Evolutionary conservation across 1,284 basidiomycete genomes (phyloP), one percentile per base, ranked within the genome.

Genomic region (Fistulinella cinereoalba): DNA sequence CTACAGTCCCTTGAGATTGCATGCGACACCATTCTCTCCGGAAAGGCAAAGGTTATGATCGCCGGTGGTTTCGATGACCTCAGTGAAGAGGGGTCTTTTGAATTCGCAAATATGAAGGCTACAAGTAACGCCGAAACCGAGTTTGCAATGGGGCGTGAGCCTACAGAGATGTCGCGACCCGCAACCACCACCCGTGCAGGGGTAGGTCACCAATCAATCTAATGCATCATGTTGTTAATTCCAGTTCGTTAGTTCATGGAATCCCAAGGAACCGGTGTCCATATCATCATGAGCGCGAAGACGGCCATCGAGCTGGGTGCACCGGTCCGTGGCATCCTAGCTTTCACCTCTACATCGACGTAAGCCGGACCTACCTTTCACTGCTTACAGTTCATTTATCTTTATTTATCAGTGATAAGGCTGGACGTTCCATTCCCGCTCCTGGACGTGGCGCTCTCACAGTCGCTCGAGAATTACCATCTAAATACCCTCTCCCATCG

Each of bases 71-170:
- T 94, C 72, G 97, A 99, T 64, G 97, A 99, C 69, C 83, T 98
- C 65, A 90, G 88, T 57, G 97, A 99, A 71, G 95, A 97, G 69
- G 95, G 94, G 19, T 96, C 94, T 16, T 96, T 83, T 70, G 94
- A 97, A 71, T 95, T 95, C 70, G 96, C 94, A 47, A 98, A 98
- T 77, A 99, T 99, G 97, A 97, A 97, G 72, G 97, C 97, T 6
- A 99, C 97, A 7, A 94, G 90, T 70, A 97, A 96, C 64, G 88
- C 94, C 6, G 91, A 95, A 68, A 91, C 92, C 31, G 97, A 99
- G 71, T 89, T 97, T 61, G 95, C 95, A 9, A 97, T 97, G 83
- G 97, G 97, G 53, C 93, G 97, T 58, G 96, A 99, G 70, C 96
- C 96, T 23, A 92, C 88, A 37, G 96, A 99, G 70, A 96, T 98